Percentiles rank a stretch among this genome's conserved stretches.
Evolutionary conservation across 345 rosid species (phyloP).

Genomic region (Linum tenue): DNA sequence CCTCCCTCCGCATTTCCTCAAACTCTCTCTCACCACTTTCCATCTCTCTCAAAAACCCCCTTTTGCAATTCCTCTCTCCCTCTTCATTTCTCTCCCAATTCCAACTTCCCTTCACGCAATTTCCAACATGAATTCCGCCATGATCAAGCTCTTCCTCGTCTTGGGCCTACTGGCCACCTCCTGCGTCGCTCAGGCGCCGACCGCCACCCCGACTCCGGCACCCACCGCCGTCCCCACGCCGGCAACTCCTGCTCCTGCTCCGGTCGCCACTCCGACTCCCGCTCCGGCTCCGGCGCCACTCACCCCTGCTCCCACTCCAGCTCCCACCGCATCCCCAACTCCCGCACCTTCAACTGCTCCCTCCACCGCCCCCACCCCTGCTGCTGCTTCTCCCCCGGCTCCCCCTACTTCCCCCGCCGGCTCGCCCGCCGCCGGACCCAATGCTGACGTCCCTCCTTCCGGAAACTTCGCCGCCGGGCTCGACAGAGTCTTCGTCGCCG

Average conservation of each 20-base stretch:
- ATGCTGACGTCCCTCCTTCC: neutral
- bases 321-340: slow-evolving; percentile 34
- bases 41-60: neutral
- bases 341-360: slow-evolving; percentile 20
- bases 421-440: slow-evolving; percentile 16
- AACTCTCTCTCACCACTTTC: neutral
- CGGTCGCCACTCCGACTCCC: slow-evolving; percentile 19
- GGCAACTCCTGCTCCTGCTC: slow-evolving; percentile 26
- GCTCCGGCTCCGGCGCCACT: slow-evolving; percentile 13
- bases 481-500: slow-evolving; percentile 22
- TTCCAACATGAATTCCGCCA: slow-evolving; percentile 38
- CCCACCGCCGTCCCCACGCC: slow-evolving; percentile 24
- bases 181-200: slow-evolving; percentile 64
- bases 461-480: slow-evolving; percentile 26
- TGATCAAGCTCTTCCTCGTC: slow-evolving; percentile 40
- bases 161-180: slow-evolving; percentile 61
- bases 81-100: neutral
- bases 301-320: slow-evolving; percentile 14
- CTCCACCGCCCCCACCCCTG: slow-evolving; percentile 12
- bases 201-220: slow-evolving; percentile 30
- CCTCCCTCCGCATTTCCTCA: neutral
- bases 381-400: slow-evolving; percentile 11
- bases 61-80: neutral
- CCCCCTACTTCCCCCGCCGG: slow-evolving; percentile 14
- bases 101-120: neutral